Evolutionary conservation across 148 eudicot species (phyloP).

Genomic region (Talinum fruticosum): DNA sequence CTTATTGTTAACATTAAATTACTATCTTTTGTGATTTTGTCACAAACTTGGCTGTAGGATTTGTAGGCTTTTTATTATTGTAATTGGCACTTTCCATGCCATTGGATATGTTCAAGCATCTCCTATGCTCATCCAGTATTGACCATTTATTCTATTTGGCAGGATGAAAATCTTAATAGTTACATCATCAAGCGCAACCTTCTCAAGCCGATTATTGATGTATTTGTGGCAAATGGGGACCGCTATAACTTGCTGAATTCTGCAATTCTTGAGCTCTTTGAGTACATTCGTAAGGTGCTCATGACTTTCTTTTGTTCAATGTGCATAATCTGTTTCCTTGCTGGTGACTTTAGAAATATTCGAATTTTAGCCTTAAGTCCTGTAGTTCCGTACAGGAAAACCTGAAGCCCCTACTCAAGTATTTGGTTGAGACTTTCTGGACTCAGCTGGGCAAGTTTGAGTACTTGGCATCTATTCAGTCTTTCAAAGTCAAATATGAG

Average conservation of each 20-base stretch:
- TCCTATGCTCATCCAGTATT: background rate
- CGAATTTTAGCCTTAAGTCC: background rate
- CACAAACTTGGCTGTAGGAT: background rate
- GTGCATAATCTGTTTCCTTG: background rate
- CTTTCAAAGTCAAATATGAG: slow-evolving; percentile 79
- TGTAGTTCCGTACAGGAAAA: slow-evolving; percentile 62
- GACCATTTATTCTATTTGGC: slow-evolving; percentile 26
- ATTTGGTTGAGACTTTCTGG: slow-evolving; percentile 88
- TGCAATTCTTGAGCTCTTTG: slow-evolving; percentile 85
- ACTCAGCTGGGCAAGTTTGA: slow-evolving; percentile 69
- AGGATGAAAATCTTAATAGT: slow-evolving; percentile 87
- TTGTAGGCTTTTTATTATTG: background rate
- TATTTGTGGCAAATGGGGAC: slow-evolving; percentile 78
- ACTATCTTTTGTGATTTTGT: background rate
- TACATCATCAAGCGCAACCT: slow-evolving; percentile 77
- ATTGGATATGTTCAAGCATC: background rate
- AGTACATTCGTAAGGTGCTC: slow-evolving; percentile 69
- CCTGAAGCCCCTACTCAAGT: slow-evolving; percentile 60
- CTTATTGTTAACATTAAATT: too few species aligned
- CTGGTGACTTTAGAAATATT: slow-evolving; percentile 15
- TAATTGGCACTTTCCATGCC: background rate
- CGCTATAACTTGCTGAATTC: slow-evolving; percentile 89
- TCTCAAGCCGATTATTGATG: slow-evolving; percentile 85
- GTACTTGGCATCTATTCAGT: slow-evolving; percentile 45
- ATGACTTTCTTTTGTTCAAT: background rate